These are phyloP conservation scores for Cercospora sojina DNA, from an alignment of 2,329 filamentous ascomycete genomes.

Conservation along the genomic window DNA sequence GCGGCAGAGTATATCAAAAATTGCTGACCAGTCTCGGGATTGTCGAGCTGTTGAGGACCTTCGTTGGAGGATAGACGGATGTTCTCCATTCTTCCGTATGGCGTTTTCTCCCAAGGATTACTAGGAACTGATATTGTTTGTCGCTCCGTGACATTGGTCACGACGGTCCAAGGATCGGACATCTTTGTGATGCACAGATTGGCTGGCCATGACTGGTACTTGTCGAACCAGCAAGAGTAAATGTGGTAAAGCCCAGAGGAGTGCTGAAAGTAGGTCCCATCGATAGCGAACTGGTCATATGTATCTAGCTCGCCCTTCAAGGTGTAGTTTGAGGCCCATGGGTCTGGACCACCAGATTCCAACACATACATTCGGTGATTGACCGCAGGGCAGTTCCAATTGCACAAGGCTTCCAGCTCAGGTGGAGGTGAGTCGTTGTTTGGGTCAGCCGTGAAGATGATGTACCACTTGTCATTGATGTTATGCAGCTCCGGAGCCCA, in stretches of 20 bases:
- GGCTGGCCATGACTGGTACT: constrained; percentile 52
- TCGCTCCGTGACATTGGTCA: constrained; percentile 47
- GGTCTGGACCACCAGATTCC: constrained; percentile 44
- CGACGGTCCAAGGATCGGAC: constrained; percentile 50
- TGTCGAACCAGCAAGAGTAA: constrained; percentile 45
- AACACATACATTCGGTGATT: constrained; percentile 55
- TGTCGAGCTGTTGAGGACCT: constrained; percentile 52
- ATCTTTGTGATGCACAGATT: constrained; percentile 55
- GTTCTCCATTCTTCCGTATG: constrained; percentile 49
- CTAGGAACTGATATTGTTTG: constrained; percentile 49
- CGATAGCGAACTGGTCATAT: constrained; percentile 55
- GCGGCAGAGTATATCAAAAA: constrained; percentile 54
- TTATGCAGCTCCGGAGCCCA: constrained; percentile 54
- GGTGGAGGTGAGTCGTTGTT: constrained; percentile 48
- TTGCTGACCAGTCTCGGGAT: constrained; percentile 48
- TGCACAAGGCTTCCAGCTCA: constrained; percentile 50
- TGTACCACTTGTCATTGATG: constrained; percentile 50
- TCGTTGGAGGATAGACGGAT: constrained; percentile 52
- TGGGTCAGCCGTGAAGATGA: constrained; percentile 55
- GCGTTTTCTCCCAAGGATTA: constrained; percentile 54
- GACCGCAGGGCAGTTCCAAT: constrained; percentile 50
- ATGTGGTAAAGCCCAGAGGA: constrained; percentile 43
- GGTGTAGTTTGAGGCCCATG: constrained; percentile 48
- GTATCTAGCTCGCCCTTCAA: constrained; percentile 51
- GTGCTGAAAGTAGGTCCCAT: constrained; percentile 54